Conservation (phyloP, 2,329 filamentous ascomycete species). For the Ophiobolus disseminans region DNA sequence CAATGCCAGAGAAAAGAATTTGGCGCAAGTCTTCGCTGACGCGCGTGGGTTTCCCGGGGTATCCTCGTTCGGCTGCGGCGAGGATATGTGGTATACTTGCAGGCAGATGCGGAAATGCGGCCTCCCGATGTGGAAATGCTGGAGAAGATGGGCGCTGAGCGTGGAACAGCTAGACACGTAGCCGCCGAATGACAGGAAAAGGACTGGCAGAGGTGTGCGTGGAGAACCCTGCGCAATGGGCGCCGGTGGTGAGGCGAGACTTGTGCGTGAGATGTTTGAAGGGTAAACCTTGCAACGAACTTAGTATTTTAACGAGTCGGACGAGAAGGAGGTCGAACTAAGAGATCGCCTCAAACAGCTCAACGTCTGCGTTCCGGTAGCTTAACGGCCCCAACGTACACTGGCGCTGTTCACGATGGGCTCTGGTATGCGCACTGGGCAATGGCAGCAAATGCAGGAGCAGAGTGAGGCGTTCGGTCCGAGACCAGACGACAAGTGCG, state of each 20-base stretch:
- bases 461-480: slow-evolving; percentile 46
- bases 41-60: slow-evolving; percentile 41
- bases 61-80: slow-evolving; percentile 46
- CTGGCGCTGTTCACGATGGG: slow-evolving; percentile 37
- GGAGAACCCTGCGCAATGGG: slow-evolving; percentile 39
- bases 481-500: slow-evolving; percentile 44
- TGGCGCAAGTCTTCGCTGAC: slow-evolving; percentile 47
- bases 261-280: slow-evolving; percentile 40
- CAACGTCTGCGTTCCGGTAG: slow-evolving; percentile 42
- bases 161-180: slow-evolving; percentile 41
- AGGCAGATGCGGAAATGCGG: slow-evolving; percentile 40
- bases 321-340: slow-evolving; percentile 26
- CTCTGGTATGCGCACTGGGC: slow-evolving; percentile 38
- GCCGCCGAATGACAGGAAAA: slow-evolving; percentile 38
- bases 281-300: slow-evolving; percentile 46
- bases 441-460: slow-evolving; percentile 38
- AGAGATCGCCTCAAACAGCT: slow-evolving; percentile 46
- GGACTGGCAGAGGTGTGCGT: slow-evolving; percentile 42
- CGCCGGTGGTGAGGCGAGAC: slow-evolving; percentile 38
- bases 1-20: slow-evolving; percentile 40
- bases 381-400: slow-evolving; percentile 40
- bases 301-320: slow-evolving; percentile 41
- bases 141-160: slow-evolving; percentile 37
- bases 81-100: slow-evolving; percentile 38
- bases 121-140: slow-evolving; percentile 48